Base-by-base conservation (phyloP, 208 protist species). In the Trypanosoma theileri region DNA sequence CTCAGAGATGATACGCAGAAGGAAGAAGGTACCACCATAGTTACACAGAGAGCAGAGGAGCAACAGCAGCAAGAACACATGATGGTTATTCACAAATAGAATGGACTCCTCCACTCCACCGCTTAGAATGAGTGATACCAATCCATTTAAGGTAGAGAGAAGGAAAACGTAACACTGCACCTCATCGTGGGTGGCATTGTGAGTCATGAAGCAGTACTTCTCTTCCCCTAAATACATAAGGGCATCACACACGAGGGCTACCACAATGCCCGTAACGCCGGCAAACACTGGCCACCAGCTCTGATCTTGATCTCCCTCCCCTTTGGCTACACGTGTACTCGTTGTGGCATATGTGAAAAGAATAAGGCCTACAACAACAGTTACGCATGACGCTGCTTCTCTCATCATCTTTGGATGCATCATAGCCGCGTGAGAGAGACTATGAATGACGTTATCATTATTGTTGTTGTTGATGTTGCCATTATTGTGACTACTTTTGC, bases 211-310 rank as follows among this genome's bases (percentile, higher is more conserved):
- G 65, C 80, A 85, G 40, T 82, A 75, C n/a, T 77, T 70, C 63
- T 91, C 85, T 52, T 91, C 78, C 13, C 73, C 44, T 6, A 80
- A 24, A 59, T 86, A 86, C 19, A 91, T 71, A 1, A 82, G 41
- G 1, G 72, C 71, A 71, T 91, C 85, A 54, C 77, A 69, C 0
- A 79, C 9, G 51, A 85, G 59, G 14, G 85, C 75, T 24, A 82
- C 11, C 28, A 81, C 11, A 31, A 91, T 59, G 11, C 64, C 53
- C 0, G 46, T 62, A 17, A 88, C 59, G 13, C 85, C 84, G 22
- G 75, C 19, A 28, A 79, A 14, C 19, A 68, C 21, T 13, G 59
- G 21, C 7, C 55, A 8, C 66, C 57, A 73, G 42, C 22, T n/a
- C 28, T 35, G 28, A 35, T 66, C 46, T 28, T 64, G 31, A 19